A percentile compares a stretch with the other conserved stretches of the same genome.
Conservation (phyloP, 2,329 filamentous ascomycete species). For the Cytospora mali region DNA sequence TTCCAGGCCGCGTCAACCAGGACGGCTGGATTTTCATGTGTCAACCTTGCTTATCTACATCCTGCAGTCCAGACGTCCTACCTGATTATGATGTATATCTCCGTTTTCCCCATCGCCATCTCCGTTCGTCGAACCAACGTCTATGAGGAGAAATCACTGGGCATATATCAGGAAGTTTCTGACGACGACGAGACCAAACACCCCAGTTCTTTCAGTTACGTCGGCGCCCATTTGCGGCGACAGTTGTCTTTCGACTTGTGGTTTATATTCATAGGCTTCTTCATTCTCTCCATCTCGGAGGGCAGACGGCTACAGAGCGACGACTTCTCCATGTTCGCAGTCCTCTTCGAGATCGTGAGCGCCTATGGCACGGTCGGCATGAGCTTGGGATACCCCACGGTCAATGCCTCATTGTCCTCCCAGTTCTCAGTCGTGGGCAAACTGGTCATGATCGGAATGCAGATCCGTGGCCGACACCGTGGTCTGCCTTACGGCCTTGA, state of each 20-base stretch:
- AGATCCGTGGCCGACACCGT: constrained; percentile 69
- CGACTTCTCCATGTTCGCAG: constrained; percentile 68
- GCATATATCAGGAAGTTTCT: constrained; percentile 57
- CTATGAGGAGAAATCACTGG: constrained; percentile 87
- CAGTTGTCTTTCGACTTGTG: constrained; percentile 97
- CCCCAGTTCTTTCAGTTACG: constrained; percentile 73
- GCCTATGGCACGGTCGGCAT: constrained; percentile 95
- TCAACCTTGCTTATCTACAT: constrained; percentile 77
- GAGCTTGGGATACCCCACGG: constrained; percentile 75
- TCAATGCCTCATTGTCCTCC: constrained; percentile 79
- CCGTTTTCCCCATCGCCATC: constrained; percentile 94
- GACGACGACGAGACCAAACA: constrained; percentile 55
- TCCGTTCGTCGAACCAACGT: constrained; percentile 93
- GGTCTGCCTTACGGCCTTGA: constrained; percentile 69
- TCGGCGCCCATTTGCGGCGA: constrained; percentile 86
- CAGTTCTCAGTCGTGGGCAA: constrained; percentile 78
- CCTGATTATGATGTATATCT: constrained; percentile 99
- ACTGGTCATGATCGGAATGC: constrained; percentile 69
- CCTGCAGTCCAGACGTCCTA: constrained; percentile 93
- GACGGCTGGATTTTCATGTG: constrained; percentile 85
- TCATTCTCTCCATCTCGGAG: constrained; percentile 89
- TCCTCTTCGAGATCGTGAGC: constrained; percentile 84
- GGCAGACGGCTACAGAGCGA: constrained; percentile 66
- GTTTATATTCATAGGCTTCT: constrained; percentile 93
- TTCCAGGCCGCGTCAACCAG: constrained; percentile 90